Percentiles rank a stretch among this genome's conserved stretches.
These are phyloP conservation scores for Allium fistulosum DNA, from an alignment of 106 monocot genomes.

Conservation along the genomic window DNA sequence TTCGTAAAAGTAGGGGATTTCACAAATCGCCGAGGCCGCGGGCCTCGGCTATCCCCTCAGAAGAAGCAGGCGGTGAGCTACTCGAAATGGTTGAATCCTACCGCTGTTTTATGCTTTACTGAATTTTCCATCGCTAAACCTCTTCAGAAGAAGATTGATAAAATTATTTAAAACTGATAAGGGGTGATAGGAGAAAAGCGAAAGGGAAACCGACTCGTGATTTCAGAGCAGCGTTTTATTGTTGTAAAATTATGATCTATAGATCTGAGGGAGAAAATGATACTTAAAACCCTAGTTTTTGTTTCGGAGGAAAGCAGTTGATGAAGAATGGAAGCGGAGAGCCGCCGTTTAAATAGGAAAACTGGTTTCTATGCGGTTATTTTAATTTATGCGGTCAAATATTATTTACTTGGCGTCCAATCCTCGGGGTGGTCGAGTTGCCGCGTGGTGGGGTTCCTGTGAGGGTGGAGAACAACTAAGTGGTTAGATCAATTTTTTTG, in stretches of 20 bases:
- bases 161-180: background rate
- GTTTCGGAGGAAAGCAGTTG: background rate
- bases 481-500: no score
- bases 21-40: slow-evolving; percentile 99
- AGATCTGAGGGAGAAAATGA: background rate
- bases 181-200: background rate
- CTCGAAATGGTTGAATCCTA: slow-evolving; percentile 25
- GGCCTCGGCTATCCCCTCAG: slow-evolving; percentile 99
- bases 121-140: slow-evolving; percentile 62
- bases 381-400: no score
- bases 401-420: no score
- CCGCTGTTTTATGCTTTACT: slow-evolving; percentile 8
- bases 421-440: no score
- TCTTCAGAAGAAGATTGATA: slow-evolving; percentile 39
- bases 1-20: slow-evolving; percentile 61
- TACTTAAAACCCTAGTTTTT: background rate
- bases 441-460: no score
- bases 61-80: slow-evolving; percentile 38
- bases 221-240: background rate
- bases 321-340: slow-evolving; percentile 13
- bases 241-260: background rate
- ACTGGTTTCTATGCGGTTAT: background rate
- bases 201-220: background rate
- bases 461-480: no score
- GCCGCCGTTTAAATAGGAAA: slow-evolving; percentile 6